Conservation (phyloP, 2,329 filamentous ascomycete genomes). For the Sarocladiaceae sp. region DNA sequence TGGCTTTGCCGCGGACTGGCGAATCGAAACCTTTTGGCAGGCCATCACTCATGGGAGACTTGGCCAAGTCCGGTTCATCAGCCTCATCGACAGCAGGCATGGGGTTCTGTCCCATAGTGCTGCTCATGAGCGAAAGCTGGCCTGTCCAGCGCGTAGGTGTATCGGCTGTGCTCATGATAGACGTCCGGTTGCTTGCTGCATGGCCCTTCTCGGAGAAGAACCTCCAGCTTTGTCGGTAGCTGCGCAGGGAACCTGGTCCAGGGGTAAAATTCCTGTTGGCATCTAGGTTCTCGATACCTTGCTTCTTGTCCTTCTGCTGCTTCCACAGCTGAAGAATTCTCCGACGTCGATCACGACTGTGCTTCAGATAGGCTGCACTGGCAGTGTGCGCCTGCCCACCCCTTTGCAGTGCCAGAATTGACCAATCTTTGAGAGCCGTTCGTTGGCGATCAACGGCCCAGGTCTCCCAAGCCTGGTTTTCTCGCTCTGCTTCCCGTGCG, state of each 20-base stretch:
- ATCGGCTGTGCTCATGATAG: conserved; percentile 19
- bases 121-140: conserved; percentile 29
- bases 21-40: not conserved
- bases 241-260: conserved; percentile 5
- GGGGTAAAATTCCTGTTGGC: not conserved
- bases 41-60: not conserved
- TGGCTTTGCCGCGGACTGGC: not conserved
- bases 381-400: conserved; percentile 32
- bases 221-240: conserved; percentile 20
- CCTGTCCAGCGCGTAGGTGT: conserved; percentile 44
- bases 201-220: conserved; percentile 18
- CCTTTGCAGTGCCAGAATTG: conserved; percentile 29
- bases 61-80: conserved; percentile 18
- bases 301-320: conserved; percentile 15
- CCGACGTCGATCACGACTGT: conserved; percentile 24
- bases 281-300: not conserved
- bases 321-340: conserved; percentile 27
- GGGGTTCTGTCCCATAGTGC: conserved; percentile 19
- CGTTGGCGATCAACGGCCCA: conserved; percentile 26
- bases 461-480: conserved; percentile 22
- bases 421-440: conserved; percentile 29
- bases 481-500: conserved; percentile 17
- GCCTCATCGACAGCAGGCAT: conserved; percentile 26
- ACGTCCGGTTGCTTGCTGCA: conserved; percentile 14
- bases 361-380: conserved; percentile 23